Evolutionary conservation across 2,329 filamentous ascomycete species (phyloP), one percentile per base, ranked within the genome.

Genomic region (Hypoxylon sp.): DNA sequence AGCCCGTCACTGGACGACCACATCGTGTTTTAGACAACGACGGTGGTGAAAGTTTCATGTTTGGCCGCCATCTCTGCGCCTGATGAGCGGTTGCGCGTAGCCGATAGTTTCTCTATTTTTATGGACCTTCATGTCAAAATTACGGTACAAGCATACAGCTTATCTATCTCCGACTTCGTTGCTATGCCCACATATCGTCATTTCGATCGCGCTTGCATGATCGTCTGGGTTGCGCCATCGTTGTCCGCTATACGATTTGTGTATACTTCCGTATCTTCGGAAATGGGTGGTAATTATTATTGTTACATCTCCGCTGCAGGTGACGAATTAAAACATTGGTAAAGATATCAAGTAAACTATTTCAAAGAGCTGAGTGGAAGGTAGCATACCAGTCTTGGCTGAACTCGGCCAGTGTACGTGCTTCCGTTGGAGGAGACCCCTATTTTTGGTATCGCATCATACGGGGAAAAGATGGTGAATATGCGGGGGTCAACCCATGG

Each of bases 371-470:
- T 40, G 16, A 22, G 32, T 54, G 55, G 52, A 55, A 52, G 52
- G 55, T 61, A 55, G 48, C 22, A 58, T 16, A 12, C 20, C 44
- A 20, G 62, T 52, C 63, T 64, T 68, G 59, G 66, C 58, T 46
- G 38, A 20, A 9, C 53, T 48, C 61, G 58, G 56, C 48, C n/a
- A n/a, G n/a, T n/a, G 59, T 61, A 62, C 54, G 63, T 26, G 36
- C 11, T 36, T 55, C 24, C 11, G 59, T 66, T 68, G 66, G 66
- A 68, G 62, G 56, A 40, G 44, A 48, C 49, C 26, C 51, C 54
- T 32, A 52, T 63, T 24, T 22, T 56, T 45, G 52, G 52, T 44
- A 68, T 68, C 66, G 55, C 66, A 68, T 53, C 66, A 68, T 68
- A 58, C 38, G 55, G 48, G 44, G 63, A 50, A 52, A 16, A 4